Base-by-base conservation (phyloP, 768 basidiomycete species). In the Sarcomyxa edulis region DNA sequence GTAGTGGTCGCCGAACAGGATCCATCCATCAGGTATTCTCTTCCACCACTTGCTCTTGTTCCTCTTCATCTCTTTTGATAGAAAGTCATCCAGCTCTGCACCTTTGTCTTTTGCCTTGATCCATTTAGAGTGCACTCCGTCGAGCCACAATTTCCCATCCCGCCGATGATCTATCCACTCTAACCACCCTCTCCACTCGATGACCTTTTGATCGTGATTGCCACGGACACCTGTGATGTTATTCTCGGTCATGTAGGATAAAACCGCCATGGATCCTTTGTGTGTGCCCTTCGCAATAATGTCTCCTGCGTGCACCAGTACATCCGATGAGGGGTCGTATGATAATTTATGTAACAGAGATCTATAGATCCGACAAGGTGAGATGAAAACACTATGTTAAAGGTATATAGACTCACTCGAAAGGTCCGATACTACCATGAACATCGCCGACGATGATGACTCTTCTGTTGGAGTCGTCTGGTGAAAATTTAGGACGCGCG, bases 151-250 rank as follows among this genome's bases (percentile, higher is more conserved):
- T 18, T 37, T 52, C 1, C 68, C 71, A n/a, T 66, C 71, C 6
- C 66, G 59, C 18, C 71, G 54, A 6, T 58, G 44, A 10, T 58
- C 45, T 40, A 94, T 78, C 89, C 90, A 95, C 12, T 84, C 68
- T 35, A 87, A 72, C 90, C 91, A 98, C 2, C 71, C 65, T 18
- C 81, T 71, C 94, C 94, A 96, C 61, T 95, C 86, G 31, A 97
- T 72, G 30, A 93, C 77, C 45, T 73, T 73, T 59, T 97, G 91
- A 62, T 98, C 94, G 53, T 97, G 90, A 56, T 98, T 98, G 0
- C 95, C 94, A 21, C 94, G 78, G 3, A 96, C 90, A 11, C 91
- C 92, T 16, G 72, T 72, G 29, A 90, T 66, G 35, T 78, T 74
- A 49, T 82, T 55, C 7, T 61, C 51, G 2, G 78, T 60, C 70